Percentiles rank a stretch among this genome's conserved stretches.
These are phyloP conservation scores for Penicillium glabrum DNA, from an alignment of 2,329 filamentous ascomycete genomes.

Conservation along the genomic window DNA sequence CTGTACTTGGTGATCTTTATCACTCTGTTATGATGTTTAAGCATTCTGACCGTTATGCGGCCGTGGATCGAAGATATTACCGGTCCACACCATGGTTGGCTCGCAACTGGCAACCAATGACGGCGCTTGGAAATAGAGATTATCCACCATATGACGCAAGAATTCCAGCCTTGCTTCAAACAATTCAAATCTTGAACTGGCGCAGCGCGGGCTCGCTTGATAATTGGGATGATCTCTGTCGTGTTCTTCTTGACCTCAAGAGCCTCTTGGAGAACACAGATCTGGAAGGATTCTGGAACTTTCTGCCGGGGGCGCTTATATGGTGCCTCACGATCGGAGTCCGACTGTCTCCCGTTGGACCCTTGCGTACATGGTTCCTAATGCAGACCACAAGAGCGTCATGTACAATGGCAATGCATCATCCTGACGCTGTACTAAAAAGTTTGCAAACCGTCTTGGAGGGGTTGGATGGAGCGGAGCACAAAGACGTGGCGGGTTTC, in stretches of 20 bases:
- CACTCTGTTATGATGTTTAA: not conserved
- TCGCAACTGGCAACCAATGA: not conserved
- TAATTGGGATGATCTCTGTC: not conserved
- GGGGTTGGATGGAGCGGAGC: constrained; percentile 9
- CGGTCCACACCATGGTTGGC: not conserved
- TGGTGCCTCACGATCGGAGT: constrained; percentile 21
- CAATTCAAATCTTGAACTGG: constrained; percentile 1
- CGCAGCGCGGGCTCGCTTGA: not conserved
- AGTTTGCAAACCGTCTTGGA: constrained; percentile 12
- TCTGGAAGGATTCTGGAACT: constrained; percentile 13
- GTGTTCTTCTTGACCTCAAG: constrained; percentile 1
- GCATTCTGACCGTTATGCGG: not conserved
- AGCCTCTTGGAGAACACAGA: constrained; percentile 13
- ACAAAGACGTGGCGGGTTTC: not conserved
- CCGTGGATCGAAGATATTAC: not conserved
- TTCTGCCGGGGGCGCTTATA: constrained; percentile 19
- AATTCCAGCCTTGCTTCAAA: not conserved
- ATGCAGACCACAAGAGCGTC: constrained; percentile 19
- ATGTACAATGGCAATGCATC: constrained; percentile 15
- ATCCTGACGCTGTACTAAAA: constrained; percentile 5
- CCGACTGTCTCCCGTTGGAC: constrained; percentile 8
- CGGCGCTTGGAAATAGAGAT: not conserved
- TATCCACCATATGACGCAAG: not conserved
- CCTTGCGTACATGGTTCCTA: constrained; percentile 17
- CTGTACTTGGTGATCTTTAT: not conserved